Percentiles rank a stretch among this genome's conserved stretches.
Evolutionary conservation across 441 rosid genomes (phyloP).

Genomic region (Arabidopsis hybrid): DNA sequence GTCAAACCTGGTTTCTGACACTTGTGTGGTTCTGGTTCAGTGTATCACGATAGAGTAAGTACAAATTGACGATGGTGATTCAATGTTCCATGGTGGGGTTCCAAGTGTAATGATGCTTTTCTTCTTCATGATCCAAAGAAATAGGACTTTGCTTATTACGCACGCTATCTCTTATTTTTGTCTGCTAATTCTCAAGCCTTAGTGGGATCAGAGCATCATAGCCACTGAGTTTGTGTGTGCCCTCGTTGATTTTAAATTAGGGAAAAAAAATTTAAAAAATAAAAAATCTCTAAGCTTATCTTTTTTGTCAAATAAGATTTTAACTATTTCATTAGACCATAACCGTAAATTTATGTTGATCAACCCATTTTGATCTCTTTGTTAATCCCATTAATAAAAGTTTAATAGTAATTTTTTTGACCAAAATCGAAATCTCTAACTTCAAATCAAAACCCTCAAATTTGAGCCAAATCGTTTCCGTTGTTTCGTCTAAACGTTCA

Average conservation of each 20-base stretch:
- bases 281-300: not conserved
- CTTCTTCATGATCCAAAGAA: not conserved
- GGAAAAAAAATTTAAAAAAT: not conserved
- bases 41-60: constrained; percentile 1
- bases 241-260: not conserved
- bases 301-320: no score
- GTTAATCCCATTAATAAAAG: not conserved
- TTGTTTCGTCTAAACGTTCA: no score
- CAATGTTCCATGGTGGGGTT: constrained; percentile 21
- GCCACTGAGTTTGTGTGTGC: not conserved
- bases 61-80: not conserved
- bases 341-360: no score
- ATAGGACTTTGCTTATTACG: constrained; percentile 14
- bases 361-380: no score
- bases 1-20: constrained; percentile 19
- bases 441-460: no score
- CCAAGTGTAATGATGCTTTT: not conserved
- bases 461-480: no score
- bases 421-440: no score
- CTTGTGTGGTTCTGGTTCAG: constrained; percentile 19
- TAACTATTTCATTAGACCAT: no score
- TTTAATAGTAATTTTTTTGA: no score
- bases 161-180: not conserved
- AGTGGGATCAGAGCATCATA: constrained; percentile 12
- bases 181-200: constrained; percentile 1